Conservation (phyloP, 2,329 filamentous ascomycete genomes). For the Davidsoniella eucalypti region DNA sequence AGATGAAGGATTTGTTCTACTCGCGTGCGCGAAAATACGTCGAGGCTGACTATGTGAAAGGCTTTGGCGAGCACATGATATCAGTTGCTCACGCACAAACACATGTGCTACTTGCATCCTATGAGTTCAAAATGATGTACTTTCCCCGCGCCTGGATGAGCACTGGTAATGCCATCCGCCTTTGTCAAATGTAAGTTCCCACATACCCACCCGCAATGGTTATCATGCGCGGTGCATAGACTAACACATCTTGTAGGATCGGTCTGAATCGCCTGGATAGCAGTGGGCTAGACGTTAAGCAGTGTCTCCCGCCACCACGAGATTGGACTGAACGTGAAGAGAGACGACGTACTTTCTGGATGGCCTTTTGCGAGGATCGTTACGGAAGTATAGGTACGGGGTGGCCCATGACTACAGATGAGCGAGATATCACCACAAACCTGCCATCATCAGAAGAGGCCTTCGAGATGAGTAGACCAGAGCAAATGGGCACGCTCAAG, state of each 20-base stretch:
- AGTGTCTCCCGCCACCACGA: conserved; percentile 67
- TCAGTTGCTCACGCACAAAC: conserved; percentile 75
- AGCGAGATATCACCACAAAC: conserved; percentile 76
- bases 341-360: conserved; percentile 83
- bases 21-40: conserved; percentile 76
- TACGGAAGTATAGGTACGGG: conserved; percentile 94
- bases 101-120: conserved; percentile 61
- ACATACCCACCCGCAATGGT: neutral
- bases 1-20: conserved; percentile 78
- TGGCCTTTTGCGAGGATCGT: conserved; percentile 76
- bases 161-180: conserved; percentile 61
- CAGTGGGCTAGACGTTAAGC: conserved; percentile 72
- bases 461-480: conserved; percentile 62
- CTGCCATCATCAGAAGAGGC: conserved; percentile 73
- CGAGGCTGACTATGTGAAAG: conserved; percentile 78
- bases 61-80: conserved; percentile 78
- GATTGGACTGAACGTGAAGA: conserved; percentile 95
- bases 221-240: conserved; percentile 7
- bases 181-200: conserved; percentile 61
- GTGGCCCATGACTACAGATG: conserved; percentile 90
- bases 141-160: conserved; percentile 94
- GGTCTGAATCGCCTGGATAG: conserved; percentile 79
- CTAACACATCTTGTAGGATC: conserved; percentile 48
- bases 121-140: conserved; percentile 96
- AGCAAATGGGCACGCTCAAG: conserved; percentile 51